Evolutionary conservation across 305 asterid genomes (phyloP).

Genomic region (Nicotiana rustica): DNA sequence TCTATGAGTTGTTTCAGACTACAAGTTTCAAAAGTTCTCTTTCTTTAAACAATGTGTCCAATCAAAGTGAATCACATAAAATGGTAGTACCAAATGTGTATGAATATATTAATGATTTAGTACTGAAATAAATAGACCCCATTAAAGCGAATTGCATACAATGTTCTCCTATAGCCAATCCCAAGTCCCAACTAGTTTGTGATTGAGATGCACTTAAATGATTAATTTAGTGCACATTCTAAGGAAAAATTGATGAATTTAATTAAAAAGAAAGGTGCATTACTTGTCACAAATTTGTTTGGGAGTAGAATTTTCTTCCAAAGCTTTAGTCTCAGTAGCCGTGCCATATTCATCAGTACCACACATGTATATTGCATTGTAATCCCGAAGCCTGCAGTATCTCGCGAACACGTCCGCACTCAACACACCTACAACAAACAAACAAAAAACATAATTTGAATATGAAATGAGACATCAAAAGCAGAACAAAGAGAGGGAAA

Average conservation of each 20-base stretch:
- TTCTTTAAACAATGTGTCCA: too few relatives aligned
- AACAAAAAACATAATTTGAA: background rate
- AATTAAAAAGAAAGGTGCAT: background rate
- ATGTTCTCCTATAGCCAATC: too few relatives aligned
- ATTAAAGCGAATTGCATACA: too few relatives aligned
- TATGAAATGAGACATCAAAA: slow-evolving; percentile 2
- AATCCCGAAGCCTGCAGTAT: slow-evolving; percentile 68
- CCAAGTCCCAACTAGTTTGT: too few relatives aligned
- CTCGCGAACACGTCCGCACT: slow-evolving; percentile 97
- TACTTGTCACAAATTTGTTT: slow-evolving; percentile 58
- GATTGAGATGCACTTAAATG: too few relatives aligned
- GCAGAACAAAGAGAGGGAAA: background rate
- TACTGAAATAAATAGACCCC: too few relatives aligned
- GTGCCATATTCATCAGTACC: slow-evolving; percentile 62
- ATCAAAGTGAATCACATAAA: too few relatives aligned
- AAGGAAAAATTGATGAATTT: background rate
- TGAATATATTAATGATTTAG: too few relatives aligned
- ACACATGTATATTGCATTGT: slow-evolving; percentile 51
- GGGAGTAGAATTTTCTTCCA: slow-evolving; percentile 53
- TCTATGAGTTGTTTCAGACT: too few relatives aligned
- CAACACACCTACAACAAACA: slow-evolving; percentile 69
- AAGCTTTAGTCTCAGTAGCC: slow-evolving; percentile 56
- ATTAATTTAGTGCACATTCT: too few relatives aligned
- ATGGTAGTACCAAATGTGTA: too few relatives aligned
- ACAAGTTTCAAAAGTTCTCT: too few relatives aligned